Evolutionary conservation across 495 filamentous ascomycete species (phyloP).

Genomic region (Penicillium dipodomyicola): DNA sequence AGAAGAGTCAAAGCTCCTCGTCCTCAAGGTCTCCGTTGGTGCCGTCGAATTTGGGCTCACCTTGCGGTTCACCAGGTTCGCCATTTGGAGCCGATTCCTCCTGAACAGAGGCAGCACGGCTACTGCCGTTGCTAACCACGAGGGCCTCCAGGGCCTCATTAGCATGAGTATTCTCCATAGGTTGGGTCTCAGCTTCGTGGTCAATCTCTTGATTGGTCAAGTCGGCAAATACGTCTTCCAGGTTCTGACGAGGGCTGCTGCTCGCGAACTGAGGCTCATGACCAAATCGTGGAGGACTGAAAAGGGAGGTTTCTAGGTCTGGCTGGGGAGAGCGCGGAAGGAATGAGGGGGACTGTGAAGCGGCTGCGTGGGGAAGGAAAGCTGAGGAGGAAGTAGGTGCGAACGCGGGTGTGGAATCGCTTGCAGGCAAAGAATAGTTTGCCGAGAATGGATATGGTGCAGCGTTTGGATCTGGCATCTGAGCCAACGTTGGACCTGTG

Average conservation of each 20-base stretch:
- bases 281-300: conserved; percentile 40
- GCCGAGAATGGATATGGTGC: conserved; percentile 44
- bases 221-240: conserved; percentile 50
- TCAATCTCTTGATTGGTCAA: conserved; percentile 48
- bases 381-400: conserved; percentile 38
- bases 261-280: conserved; percentile 34
- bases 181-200: conserved; percentile 31
- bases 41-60: neutral
- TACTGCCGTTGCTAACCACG: conserved; percentile 41
- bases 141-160: conserved; percentile 47
- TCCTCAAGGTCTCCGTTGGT: conserved; percentile 7
- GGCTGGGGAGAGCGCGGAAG: conserved; percentile 40
- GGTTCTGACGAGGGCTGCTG: conserved; percentile 44
- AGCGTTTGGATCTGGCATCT: conserved; percentile 33
- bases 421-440: conserved; percentile 39
- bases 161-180: conserved; percentile 48
- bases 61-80: conserved; percentile 9
- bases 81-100: conserved; percentile 13
- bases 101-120: conserved; percentile 24
- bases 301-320: conserved; percentile 40
- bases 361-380: conserved; percentile 41
- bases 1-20: conserved; percentile 19
- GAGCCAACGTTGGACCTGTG: conserved; percentile 36
- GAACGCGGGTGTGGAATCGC: conserved; percentile 42
- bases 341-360: conserved; percentile 40